These are phyloP conservation scores for Rhypophila decipiens DNA, from an alignment of 495 filamentous ascomycete genomes.

Conservation along the genomic window DNA sequence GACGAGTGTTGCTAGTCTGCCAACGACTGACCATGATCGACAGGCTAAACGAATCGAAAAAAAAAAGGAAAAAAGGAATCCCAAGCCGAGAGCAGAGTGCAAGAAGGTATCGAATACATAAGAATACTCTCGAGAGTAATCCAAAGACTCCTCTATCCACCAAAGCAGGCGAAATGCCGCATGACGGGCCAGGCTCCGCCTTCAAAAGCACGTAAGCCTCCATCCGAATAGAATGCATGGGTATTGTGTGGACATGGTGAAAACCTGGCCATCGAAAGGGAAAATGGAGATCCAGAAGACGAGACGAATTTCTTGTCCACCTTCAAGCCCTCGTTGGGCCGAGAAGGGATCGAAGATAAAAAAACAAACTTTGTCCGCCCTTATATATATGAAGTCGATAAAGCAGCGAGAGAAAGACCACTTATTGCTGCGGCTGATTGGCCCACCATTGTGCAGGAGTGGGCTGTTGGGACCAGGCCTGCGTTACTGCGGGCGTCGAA, in stretches of 20 bases:
- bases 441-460: conserved; percentile 39
- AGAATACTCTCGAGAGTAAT: background rate
- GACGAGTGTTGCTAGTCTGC: background rate
- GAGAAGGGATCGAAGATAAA: background rate
- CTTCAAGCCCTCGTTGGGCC: background rate
- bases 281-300: conserved; percentile 2
- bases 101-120: background rate
- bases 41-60: background rate
- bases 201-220: conserved; percentile 20
- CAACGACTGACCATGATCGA: background rate
- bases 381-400: no score
- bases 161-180: conserved; percentile 10
- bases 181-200: conserved; percentile 8
- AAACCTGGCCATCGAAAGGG: conserved; percentile 13
- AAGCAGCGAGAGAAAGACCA: background rate
- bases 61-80: background rate
- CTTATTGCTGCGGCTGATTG: conserved; percentile 36
- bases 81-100: no score
- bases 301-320: background rate
- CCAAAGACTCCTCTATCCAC: conserved; percentile 26
- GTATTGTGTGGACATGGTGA: conserved; percentile 16
- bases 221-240: conserved; percentile 13
- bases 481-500: conserved; percentile 33
- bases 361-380: background rate
- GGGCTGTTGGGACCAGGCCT: conserved; percentile 39